Evolutionary conservation across 192 early-diverging fungal species (phyloP).

Genomic region (Linnemannia hyalina): DNA sequence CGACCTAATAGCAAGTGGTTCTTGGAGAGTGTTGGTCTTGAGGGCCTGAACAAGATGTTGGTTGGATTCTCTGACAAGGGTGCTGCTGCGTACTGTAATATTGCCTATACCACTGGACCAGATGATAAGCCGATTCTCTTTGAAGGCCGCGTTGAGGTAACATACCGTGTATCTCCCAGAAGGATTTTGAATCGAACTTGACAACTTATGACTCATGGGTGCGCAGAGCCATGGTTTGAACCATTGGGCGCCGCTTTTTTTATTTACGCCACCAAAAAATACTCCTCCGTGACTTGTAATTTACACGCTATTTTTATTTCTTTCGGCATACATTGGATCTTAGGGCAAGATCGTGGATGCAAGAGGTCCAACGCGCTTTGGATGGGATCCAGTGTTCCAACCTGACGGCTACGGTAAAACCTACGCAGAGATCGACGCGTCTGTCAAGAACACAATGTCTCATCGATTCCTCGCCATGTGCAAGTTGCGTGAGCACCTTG

Average conservation of each 20-base stretch:
- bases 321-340: neutral
- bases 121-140: slow-evolving; percentile 87
- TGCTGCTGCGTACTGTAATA: slow-evolving; percentile 92
- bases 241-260: neutral
- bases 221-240: neutral
- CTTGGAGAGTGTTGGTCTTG: slow-evolving; percentile 81
- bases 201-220: neutral
- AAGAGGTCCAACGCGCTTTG: slow-evolving; percentile 87
- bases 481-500: slow-evolving; percentile 68
- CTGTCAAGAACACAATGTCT: slow-evolving; percentile 90
- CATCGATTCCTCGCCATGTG: slow-evolving; percentile 84
- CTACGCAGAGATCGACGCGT: slow-evolving; percentile 91
- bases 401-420: slow-evolving; percentile 81
- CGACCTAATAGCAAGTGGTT: slow-evolving; percentile 91
- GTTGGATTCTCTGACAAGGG: slow-evolving; percentile 89
- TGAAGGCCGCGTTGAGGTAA: slow-evolving; percentile 83
- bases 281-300: neutral
- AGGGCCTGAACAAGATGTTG: slow-evolving; percentile 88
- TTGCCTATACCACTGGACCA: slow-evolving; percentile 88
- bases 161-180: neutral
- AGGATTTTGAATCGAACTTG: neutral
- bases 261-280: neutral
- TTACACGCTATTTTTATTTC: neutral
- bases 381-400: slow-evolving; percentile 97
- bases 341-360: slow-evolving; percentile 89